phyloP scores from a whole-genome alignment of 2,329 filamentous ascomycete species.

The Trichoderma sp. region DNA sequence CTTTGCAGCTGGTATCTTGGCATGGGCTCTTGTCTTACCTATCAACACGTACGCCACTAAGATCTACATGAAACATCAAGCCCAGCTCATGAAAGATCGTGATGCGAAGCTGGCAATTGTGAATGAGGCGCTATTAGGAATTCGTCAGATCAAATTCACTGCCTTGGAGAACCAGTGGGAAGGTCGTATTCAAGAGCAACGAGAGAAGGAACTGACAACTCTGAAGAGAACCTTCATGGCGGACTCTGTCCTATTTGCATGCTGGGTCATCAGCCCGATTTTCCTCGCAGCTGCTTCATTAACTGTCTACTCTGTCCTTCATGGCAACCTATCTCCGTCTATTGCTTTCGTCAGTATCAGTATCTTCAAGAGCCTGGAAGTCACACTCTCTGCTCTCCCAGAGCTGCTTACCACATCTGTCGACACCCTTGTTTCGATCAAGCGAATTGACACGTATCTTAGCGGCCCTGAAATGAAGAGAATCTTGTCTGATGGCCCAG shows the following conservation, averaged over 20 bases:
- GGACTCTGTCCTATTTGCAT: conserved; percentile 64
- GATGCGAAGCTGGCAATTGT: conserved; percentile 76
- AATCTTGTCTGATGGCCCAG: conserved; percentile 56
- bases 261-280: conserved; percentile 74
- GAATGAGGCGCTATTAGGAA: conserved; percentile 75
- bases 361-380: conserved; percentile 73
- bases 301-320: conserved; percentile 64
- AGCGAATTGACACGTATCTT: conserved; percentile 72
- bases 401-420: conserved; percentile 70
- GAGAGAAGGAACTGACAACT: conserved; percentile 66
- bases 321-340: conserved; percentile 67
- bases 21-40: conserved; percentile 66
- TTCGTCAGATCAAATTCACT: conserved; percentile 83
- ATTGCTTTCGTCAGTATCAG: conserved; percentile 79
- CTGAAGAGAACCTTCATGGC: conserved; percentile 67
- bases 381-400: conserved; percentile 69
- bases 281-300: conserved; percentile 72
- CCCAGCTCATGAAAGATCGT: conserved; percentile 71
- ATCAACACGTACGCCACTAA: conserved; percentile 69
- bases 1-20: conserved; percentile 64
- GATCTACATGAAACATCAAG: conserved; percentile 64
- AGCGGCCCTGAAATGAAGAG: conserved; percentile 63
- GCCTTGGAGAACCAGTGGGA: conserved; percentile 77
- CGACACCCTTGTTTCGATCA: conserved; percentile 72
- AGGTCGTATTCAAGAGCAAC: conserved; percentile 61